Conservation (phyloP, 2,329 filamentous ascomycete genomes). For the Nectriaceae sp. region DNA sequence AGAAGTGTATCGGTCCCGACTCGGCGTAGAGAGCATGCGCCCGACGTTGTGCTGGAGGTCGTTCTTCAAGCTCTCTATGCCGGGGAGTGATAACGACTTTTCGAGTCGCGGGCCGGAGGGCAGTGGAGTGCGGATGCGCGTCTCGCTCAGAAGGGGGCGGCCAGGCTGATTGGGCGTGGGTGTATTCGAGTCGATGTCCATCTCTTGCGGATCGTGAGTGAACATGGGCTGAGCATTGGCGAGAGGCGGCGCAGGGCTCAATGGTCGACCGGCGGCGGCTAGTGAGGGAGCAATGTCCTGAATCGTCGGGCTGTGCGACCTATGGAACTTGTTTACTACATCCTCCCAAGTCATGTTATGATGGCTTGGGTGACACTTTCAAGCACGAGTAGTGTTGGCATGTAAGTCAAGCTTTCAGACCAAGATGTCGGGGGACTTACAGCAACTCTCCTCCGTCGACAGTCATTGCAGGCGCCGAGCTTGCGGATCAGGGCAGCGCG, state of each 20-base stretch:
- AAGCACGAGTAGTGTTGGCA: conserved; percentile 23
- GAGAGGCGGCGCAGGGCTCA: conserved; percentile 47
- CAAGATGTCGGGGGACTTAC: conserved; percentile 43
- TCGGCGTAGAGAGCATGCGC: conserved; percentile 50
- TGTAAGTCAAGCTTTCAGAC: conserved; percentile 10
- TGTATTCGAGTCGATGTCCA: conserved; percentile 52
- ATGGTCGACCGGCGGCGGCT: conserved; percentile 42
- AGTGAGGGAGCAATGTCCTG: conserved; percentile 50
- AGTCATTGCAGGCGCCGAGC: conserved; percentile 58
- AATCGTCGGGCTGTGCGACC: conserved; percentile 52
- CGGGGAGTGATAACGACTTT: conserved; percentile 50
- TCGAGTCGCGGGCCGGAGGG: conserved; percentile 58
- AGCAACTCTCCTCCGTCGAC: conserved; percentile 57
- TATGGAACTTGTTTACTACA: conserved; percentile 54
- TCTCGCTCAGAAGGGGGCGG: conserved; percentile 45
- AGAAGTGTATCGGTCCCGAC: conserved; percentile 54
- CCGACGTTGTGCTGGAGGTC: conserved; percentile 55
- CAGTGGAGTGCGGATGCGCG: conserved; percentile 56
- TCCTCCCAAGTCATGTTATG: conserved; percentile 64
- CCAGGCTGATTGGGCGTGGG: conserved; percentile 36
- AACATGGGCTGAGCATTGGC: conserved; percentile 41
- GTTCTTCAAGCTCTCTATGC: conserved; percentile 52
- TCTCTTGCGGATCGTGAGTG: conserved; percentile 51
- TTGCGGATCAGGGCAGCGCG: conserved; percentile 62
- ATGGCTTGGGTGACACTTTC: conserved; percentile 59